Conservation (phyloP, 2,329 filamentous ascomycete species). For the Colletotrichum sp. region DNA sequence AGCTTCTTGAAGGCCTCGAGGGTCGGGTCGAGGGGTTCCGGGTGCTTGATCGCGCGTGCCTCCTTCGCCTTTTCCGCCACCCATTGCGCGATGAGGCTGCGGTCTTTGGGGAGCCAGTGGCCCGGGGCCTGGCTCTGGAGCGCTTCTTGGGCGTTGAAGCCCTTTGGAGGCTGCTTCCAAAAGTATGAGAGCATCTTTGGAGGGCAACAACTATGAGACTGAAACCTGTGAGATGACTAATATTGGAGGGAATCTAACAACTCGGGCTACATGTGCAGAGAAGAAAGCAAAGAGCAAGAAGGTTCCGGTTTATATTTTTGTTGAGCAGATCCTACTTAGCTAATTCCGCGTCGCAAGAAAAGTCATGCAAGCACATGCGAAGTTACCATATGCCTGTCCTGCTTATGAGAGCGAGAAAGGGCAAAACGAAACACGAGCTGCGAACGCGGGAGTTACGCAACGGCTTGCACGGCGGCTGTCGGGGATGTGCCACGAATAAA, state of each 20-base stretch:
- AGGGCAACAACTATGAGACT: not conserved
- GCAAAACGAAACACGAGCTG: not conserved
- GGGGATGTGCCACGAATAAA: not conserved
- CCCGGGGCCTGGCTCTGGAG: not conserved
- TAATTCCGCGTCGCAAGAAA: not conserved
- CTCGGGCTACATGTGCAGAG: not conserved
- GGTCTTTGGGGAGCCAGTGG: not conserved
- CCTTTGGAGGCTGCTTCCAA: not conserved
- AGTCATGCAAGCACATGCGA: not conserved
- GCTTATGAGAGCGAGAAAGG: not conserved
- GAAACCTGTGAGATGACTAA: not conserved
- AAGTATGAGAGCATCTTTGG: not conserved
- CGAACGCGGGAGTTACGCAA: not conserved
- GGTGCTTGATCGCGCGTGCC: not conserved
- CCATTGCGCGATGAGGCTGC: not conserved
- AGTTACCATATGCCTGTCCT: not conserved
- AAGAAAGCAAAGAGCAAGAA: not conserved
- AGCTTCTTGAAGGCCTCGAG: not conserved
- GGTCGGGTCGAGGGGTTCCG: not conserved
- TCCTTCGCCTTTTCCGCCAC: not conserved
- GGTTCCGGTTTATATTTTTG: not conserved
- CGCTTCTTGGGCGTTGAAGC: not conserved
- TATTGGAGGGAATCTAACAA: not conserved
- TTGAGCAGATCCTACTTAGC: not conserved
- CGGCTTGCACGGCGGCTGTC: not conserved